Conservation (phyloP, 2,329 filamentous ascomycete genomes). For the Elsinoe ampelina region DNA sequence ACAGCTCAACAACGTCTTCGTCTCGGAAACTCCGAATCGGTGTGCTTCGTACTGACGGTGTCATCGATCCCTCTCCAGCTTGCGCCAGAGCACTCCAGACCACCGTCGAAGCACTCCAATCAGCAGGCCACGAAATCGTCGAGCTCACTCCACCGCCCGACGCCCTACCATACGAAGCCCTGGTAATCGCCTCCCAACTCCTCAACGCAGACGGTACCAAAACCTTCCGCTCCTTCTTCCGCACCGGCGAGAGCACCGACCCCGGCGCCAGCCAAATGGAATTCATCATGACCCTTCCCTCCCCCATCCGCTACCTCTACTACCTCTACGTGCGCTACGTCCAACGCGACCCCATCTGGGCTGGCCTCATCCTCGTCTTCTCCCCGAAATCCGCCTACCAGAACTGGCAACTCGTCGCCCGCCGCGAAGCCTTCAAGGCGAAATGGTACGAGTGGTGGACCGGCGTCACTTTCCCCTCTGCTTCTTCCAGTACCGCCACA, state of each 20-base stretch:
- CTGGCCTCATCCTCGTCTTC: constrained; percentile 65
- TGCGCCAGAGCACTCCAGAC: constrained; percentile 67
- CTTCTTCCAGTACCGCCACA: background rate
- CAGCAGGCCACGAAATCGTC: constrained; percentile 65
- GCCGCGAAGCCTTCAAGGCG: constrained; percentile 67
- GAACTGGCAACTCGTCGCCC: constrained; percentile 71
- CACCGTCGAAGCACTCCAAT: constrained; percentile 57
- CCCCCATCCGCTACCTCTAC: constrained; percentile 72
- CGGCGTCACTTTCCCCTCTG: background rate
- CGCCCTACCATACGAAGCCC: constrained; percentile 56
- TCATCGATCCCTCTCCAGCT: constrained; percentile 78
- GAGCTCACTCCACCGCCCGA: constrained; percentile 57
- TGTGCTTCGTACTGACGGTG: constrained; percentile 60
- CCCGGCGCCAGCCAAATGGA: constrained; percentile 65
- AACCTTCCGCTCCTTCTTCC: constrained; percentile 69
- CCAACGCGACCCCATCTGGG: constrained; percentile 66
- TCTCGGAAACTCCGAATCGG: constrained; percentile 63
- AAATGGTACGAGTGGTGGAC: constrained; percentile 78
- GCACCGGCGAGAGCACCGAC: constrained; percentile 70
- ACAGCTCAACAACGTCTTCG: constrained; percentile 50
- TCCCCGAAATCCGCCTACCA: constrained; percentile 63
- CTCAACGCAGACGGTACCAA: constrained; percentile 76
- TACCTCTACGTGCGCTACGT: constrained; percentile 86
- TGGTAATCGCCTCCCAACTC: constrained; percentile 67
- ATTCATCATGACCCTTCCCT: constrained; percentile 62